These are phyloP conservation scores for Calonectria multiphialidica DNA, from an alignment of 2,329 filamentous ascomycete species.

Conservation along the genomic window DNA sequence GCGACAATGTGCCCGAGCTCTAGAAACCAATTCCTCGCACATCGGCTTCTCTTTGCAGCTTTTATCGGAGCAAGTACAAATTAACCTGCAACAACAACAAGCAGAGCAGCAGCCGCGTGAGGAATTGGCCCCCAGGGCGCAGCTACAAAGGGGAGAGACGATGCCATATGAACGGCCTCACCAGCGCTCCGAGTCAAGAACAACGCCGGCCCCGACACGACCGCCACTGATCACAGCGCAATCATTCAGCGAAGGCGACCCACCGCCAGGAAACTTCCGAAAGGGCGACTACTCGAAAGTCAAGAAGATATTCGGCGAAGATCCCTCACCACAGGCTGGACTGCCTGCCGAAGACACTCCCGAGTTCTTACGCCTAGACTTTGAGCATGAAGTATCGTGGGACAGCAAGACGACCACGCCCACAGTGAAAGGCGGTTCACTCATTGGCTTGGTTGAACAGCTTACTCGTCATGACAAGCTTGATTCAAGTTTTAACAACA, in stretches of 20 bases:
- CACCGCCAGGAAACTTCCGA: constrained; percentile 62
- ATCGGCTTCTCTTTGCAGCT: constrained; percentile 90
- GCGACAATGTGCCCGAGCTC: constrained; percentile 78
- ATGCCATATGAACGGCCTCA: constrained; percentile 69
- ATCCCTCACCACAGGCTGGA: constrained; percentile 63
- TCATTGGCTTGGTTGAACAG: constrained; percentile 92
- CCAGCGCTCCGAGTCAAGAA: constrained; percentile 67
- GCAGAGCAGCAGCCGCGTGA: constrained; percentile 57
- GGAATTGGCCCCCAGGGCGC: constrained; percentile 61
- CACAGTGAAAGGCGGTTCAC: constrained; percentile 87
- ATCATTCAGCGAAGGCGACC: constrained; percentile 74
- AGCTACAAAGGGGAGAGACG: constrained; percentile 68
- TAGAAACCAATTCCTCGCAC: constrained; percentile 89
- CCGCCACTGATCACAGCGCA: constrained; percentile 67
- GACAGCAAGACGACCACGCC: constrained; percentile 84
- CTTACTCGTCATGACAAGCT: constrained; percentile 95
- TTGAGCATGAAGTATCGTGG: constrained; percentile 90
- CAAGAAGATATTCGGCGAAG: constrained; percentile 75
- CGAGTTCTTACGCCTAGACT: constrained; percentile 86
- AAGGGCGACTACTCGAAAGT: constrained; percentile 74
- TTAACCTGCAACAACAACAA: constrained; percentile 60
- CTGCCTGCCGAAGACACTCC: constrained; percentile 80
- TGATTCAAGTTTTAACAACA: constrained; percentile 96
- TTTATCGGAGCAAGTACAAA: constrained; percentile 83
- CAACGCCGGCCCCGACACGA: constrained; percentile 52